These are phyloP conservation scores for Beta corolliflora DNA, from an alignment of 179 eudicot genomes.

Conservation along the genomic window DNA sequence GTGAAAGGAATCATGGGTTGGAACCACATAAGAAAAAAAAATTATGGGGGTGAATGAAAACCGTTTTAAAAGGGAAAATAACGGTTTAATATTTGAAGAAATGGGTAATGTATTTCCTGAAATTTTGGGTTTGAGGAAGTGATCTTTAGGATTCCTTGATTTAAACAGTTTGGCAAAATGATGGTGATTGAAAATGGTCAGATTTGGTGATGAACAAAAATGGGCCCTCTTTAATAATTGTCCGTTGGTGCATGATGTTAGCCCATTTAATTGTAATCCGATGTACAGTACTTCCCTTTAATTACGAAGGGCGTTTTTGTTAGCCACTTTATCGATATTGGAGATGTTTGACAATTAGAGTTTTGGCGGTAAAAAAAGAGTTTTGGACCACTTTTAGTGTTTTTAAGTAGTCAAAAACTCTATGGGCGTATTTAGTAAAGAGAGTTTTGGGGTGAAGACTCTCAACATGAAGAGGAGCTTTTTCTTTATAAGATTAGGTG, in stretches of 20 bases:
- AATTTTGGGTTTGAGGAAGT: neutral
- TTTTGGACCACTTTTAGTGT: too few relatives aligned
- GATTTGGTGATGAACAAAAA: neutral
- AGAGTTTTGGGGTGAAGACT: too few relatives aligned
- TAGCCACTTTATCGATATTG: too few relatives aligned
- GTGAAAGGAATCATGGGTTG: slow-evolving; percentile 1
- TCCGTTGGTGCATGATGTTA: neutral
- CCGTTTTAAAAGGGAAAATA: neutral
- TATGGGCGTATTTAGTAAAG: too few relatives aligned
- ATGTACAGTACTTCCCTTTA: too few relatives aligned
- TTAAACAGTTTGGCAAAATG: slow-evolving; percentile 8
- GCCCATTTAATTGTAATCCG: neutral
- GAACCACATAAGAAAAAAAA: neutral
- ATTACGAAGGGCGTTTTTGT: too few relatives aligned
- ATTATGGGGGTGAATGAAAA: neutral
- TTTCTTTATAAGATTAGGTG: too few relatives aligned
- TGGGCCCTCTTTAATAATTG: neutral
- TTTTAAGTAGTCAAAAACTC: too few relatives aligned
- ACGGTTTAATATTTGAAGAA: neutral
- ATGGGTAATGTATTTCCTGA: neutral
- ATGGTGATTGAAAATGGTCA: neutral
- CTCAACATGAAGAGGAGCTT: too few relatives aligned
- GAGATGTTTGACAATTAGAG: too few relatives aligned
- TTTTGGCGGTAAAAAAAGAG: too few relatives aligned
- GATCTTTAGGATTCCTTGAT: neutral